Evolutionary conservation across 1,284 basidiomycete genomes (phyloP).

Genomic region (Blastosporella zonata): DNA sequence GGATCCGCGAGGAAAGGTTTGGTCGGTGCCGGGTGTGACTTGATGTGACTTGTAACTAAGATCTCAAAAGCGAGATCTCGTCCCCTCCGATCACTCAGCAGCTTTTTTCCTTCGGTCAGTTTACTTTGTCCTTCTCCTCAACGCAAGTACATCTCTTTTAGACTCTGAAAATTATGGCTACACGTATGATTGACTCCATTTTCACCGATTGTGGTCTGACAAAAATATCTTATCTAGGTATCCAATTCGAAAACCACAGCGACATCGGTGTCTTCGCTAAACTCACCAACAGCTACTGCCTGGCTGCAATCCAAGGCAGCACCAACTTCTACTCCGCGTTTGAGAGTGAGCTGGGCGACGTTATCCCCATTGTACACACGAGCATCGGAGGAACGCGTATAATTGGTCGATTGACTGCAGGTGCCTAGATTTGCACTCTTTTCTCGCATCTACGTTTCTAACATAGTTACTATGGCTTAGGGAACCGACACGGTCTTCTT

Average conservation of each 20-base stretch:
- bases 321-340: constrained; percentile 99
- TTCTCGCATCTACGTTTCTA: neutral
- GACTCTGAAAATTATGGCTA: constrained; percentile 50
- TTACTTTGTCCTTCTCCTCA: neutral
- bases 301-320: constrained; percentile 90
- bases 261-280: constrained; percentile 95
- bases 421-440: constrained; percentile 35
- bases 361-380: constrained; percentile 96
- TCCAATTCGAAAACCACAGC: constrained; percentile 96
- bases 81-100: constrained; percentile 6
- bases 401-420: constrained; percentile 90
- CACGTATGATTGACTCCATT: constrained; percentile 44
- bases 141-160: neutral
- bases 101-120: constrained; percentile 11
- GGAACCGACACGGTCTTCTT: constrained; percentile 94
- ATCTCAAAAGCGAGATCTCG: constrained; percentile 16
- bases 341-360: constrained; percentile 90
- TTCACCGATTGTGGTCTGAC: constrained; percentile 4
- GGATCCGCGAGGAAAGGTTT: neutral
- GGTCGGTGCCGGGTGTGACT: constrained; percentile 19
- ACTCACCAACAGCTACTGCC: constrained; percentile 95
- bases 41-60: constrained; percentile 13
- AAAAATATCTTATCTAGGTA: constrained; percentile 46
- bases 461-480: constrained; percentile 32
- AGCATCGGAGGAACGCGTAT: constrained; percentile 96